A percentile compares a stretch with the other conserved stretches of the same genome.
Conservation (phyloP, 768 basidiomycete genomes). For the Artomyces pyxidatus region DNA sequence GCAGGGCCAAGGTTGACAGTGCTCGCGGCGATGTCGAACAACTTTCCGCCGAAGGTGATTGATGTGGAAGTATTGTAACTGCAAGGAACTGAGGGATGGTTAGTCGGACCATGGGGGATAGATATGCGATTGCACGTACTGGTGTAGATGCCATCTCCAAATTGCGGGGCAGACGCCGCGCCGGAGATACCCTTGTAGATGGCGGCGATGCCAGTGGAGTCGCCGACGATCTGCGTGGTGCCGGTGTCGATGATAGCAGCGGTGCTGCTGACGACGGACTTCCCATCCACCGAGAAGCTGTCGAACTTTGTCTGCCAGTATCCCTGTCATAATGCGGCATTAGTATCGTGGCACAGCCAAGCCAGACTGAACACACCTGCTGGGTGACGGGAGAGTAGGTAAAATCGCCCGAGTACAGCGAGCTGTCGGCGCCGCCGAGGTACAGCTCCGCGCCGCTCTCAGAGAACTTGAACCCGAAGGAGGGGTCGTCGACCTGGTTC, state of each 20-base stretch:
- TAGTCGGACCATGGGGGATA: background rate
- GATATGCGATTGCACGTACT: background rate
- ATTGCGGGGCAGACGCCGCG: background rate
- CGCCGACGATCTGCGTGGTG: constrained; percentile 23
- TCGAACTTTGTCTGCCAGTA: constrained; percentile 19
- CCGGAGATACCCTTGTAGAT: background rate
- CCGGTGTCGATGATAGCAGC: constrained; percentile 25
- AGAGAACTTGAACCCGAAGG: background rate
- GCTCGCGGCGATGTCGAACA: constrained; percentile 18
- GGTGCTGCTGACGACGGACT: background rate
- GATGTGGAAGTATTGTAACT: constrained; percentile 13
- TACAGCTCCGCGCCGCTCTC: constrained; percentile 2
- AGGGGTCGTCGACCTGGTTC: background rate
- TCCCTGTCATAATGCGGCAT: no score
- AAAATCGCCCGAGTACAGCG: constrained; percentile 4
- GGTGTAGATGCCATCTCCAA: background rate
- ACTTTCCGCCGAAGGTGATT: constrained; percentile 22
- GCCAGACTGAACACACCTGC: background rate
- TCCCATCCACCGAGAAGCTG: constrained; percentile 17
- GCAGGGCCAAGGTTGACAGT: constrained; percentile 21
- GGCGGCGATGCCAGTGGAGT: background rate
- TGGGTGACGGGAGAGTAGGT: constrained; percentile 3
- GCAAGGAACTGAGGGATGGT: constrained; percentile 18
- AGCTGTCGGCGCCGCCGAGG: constrained; percentile 9
- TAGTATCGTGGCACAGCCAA: no score